Percentiles rank a stretch among this genome's conserved stretches.
These are phyloP conservation scores for Exophiala calicioides DNA, from an alignment of 2,329 filamentous ascomycete genomes.

Conservation along the genomic window DNA sequence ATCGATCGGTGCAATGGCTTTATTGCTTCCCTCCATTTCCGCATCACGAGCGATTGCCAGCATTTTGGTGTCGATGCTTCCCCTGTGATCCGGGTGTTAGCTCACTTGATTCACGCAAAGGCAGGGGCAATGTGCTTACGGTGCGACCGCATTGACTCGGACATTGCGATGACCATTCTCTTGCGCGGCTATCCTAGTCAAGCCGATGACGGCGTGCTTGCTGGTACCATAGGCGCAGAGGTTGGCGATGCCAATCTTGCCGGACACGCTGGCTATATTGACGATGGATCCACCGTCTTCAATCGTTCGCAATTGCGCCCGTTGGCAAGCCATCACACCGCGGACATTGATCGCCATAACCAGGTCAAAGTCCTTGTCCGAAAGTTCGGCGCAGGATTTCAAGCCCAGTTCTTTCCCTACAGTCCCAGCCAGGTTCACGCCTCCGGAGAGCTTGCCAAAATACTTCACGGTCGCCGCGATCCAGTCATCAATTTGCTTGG, in stretches of 20 bases:
- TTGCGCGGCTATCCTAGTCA: slow-evolving; percentile 59
- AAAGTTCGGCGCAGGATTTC: not conserved
- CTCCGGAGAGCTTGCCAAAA: slow-evolving; percentile 32
- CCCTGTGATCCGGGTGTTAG: too few species aligned
- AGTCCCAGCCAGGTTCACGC: slow-evolving; percentile 4
- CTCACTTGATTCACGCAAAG: too few species aligned
- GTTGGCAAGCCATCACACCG: slow-evolving; percentile 8
- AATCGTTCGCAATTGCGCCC: slow-evolving; percentile 8
- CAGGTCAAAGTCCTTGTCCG: slow-evolving; percentile 4
- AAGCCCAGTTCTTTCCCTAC: not conserved
- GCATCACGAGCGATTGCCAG: not conserved
- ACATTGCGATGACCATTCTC: slow-evolving; percentile 51
- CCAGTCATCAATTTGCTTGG: slow-evolving; percentile 33
- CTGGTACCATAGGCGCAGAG: slow-evolving; percentile 43
- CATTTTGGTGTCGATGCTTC: slow-evolving; percentile 4
- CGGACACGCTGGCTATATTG: slow-evolving; percentile 38
- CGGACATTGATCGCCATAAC: slow-evolving; percentile 9
- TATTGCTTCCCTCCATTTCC: not conserved
- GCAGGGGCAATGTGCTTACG: too few species aligned
- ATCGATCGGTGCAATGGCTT: not conserved
- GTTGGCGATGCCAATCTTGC: slow-evolving; percentile 42
- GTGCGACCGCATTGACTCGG: slow-evolving; percentile 33
- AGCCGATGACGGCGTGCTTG: slow-evolving; percentile 59
- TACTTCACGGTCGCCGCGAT: slow-evolving; percentile 37
- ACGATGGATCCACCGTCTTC: slow-evolving; percentile 23